These are phyloP conservation scores for Colletotrichum agaves DNA, from an alignment of 2,329 filamentous ascomycete genomes.

Conservation along the genomic window DNA sequence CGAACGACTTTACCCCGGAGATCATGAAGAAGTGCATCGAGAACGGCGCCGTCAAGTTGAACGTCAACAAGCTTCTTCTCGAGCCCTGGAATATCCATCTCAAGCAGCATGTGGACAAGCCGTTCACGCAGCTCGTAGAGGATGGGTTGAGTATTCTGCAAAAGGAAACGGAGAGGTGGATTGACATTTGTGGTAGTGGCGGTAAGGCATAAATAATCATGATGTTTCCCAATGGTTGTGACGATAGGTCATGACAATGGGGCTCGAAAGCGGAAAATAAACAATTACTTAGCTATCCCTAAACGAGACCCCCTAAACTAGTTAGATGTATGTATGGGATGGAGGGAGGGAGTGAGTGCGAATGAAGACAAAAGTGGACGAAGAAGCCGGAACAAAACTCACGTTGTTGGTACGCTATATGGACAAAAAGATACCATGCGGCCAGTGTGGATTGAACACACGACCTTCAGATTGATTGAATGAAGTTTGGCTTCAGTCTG, in stretches of 20 bases:
- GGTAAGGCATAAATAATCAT: constrained; percentile 37
- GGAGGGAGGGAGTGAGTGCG: too few species aligned
- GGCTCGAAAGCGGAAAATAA: too few species aligned
- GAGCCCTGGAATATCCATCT: constrained; percentile 26
- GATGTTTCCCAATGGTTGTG: too few species aligned
- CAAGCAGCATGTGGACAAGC: constrained; percentile 38
- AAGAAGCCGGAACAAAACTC: neutral
- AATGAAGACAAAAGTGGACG: too few species aligned
- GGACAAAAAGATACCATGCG: constrained; percentile 3
- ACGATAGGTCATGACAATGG: too few species aligned
- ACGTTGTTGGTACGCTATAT: neutral
- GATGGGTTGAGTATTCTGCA: constrained; percentile 40
- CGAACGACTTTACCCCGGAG: constrained; percentile 39
- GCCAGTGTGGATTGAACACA: constrained; percentile 38
- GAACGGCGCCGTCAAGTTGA: constrained; percentile 37
- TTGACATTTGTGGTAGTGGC: constrained; percentile 41
- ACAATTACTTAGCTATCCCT: too few species aligned
- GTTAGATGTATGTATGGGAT: too few species aligned
- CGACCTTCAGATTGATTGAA: constrained; percentile 34
- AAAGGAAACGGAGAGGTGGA: constrained; percentile 40
- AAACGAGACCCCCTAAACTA: too few species aligned
- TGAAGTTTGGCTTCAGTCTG: constrained; percentile 37
- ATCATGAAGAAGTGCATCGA: constrained; percentile 37
- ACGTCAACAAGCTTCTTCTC: constrained; percentile 37
- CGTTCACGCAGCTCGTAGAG: constrained; percentile 41